Base-by-base conservation (phyloP, 2,329 filamentous ascomycete genomes). In the Pseudogymnoascus sp. region DNA sequence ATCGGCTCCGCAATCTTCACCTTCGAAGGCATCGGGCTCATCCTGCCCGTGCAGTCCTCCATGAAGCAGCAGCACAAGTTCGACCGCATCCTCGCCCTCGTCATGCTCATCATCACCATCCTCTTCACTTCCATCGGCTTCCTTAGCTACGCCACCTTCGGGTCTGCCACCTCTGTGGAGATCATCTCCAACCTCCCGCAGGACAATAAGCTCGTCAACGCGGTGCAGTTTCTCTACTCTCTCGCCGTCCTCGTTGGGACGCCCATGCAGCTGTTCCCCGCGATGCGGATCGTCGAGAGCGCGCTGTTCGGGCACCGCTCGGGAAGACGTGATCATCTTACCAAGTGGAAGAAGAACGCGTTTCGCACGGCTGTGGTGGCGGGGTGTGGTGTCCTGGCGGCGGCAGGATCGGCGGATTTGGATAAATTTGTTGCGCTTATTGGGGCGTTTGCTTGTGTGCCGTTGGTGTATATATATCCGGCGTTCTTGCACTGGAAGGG, bases 291-390 rank as follows among this genome's bases (percentile, higher is more conserved):
- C 71, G 91, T 91, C 36, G 92, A 96, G 76, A 96, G 96, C 69
- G 91, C 92, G 67, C 81, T 97, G 5, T 99, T 97, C 75, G 96
- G 90, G 25, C 84, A 89, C 71, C 96, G 92, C 65, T 88, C 86
- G 0, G 92, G 94, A 69, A 97, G 97, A 77, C 96, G 96, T 78
- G 97, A 97, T 73, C 92, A 91, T 0, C 93, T 91, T 72, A 96
- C 99, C 80, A 99, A 99, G 79, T 99, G 94, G 94, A 90, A 97
- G 81, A 99, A 99, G 85, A 99, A 99, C 69, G 80, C 89, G 36
- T 99, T 96, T 80, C 88, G 94, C 61, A 99, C 97, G 80, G 87
- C 92, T 72, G 85, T 97, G 65, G 94, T 97, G 59, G 84, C 90
- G 70, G 76, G 94, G 27, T 97, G 93, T 71, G 90, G 92, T 0